Evolutionary conservation across 495 filamentous ascomycete genomes (phyloP), one percentile per base, ranked within the genome.

Genomic region (Neurospora hispaniola): DNA sequence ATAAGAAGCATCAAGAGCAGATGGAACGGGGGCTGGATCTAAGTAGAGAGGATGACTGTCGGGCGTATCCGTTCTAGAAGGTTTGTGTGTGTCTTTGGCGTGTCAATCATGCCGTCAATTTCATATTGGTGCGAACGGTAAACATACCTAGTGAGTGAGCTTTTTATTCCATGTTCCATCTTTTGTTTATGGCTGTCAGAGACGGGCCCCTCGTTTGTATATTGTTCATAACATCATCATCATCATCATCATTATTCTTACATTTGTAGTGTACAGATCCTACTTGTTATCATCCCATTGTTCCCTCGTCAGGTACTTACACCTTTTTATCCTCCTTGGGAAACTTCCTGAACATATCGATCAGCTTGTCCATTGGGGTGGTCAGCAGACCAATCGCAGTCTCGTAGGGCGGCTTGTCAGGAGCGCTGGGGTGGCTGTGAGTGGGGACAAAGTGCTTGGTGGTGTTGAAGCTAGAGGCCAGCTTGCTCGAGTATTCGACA

Each of bases 1-100:
- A 97, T 82, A 76, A 75, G 79, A 92, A 91, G 84, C 93, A 96
- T 84, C 79, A 86, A 79, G 90, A 92, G 81, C 93, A 97, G 86
- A 77, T 96, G 20, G 85, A 82, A 39, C 82, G 78, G 12, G 93
- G 94, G 2, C 76, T 93, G 76, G 84, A 89, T 72, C 62, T 89
- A 27, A 89, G 87, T 71, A 82, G 79, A 75, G 88, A 91, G 75
- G 89, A 91, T 71, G 86, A 89, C 71, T 82, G 85, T n/a, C 77
- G 86, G 71, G 75, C 72, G 11, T 78, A 78, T 73, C 77, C 77
- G 12, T 78, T 73, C 42, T 78, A 62, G 23, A 16, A 14, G 23
- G 23, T 16, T 20, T 23, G 46, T 48, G 40, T 41, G 0, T 10
- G 20, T 23, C n/a, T 48, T 48, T n/a, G 8, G 43, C n/a, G 43